phyloP scores from a whole-genome alignment of 768 basidiomycete species.

The Tricholoma furcatifolium region DNA sequence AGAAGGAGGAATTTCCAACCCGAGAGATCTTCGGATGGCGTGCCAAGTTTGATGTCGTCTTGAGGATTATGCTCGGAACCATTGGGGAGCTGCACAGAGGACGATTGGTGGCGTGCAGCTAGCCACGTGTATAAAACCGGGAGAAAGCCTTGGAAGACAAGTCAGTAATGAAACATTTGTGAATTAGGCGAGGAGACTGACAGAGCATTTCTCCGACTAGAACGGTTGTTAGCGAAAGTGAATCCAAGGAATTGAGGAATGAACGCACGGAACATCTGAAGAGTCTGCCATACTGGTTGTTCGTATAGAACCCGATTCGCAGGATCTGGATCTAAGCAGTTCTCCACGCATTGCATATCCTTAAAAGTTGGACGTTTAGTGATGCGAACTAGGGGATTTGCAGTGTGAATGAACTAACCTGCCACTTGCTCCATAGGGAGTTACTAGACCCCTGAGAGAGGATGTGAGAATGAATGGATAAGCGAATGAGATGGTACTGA shows the following conservation, averaged over 20 bases:
- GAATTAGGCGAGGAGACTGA: slow-evolving; percentile 42
- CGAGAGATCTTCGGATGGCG: slow-evolving; percentile 43
- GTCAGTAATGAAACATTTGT: slow-evolving; percentile 24
- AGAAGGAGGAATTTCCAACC: slow-evolving; percentile 76
- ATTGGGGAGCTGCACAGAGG: slow-evolving; percentile 54
- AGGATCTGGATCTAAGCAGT: slow-evolving; percentile 71
- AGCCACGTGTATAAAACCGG: slow-evolving; percentile 77
- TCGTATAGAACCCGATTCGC: slow-evolving; percentile 74
- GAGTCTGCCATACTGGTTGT: slow-evolving; percentile 92
- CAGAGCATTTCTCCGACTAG: slow-evolving; percentile 93
- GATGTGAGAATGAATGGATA: slow-evolving; percentile 2
- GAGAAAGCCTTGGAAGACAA: slow-evolving; percentile 65
- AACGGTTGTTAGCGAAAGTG: slow-evolving; percentile 24
- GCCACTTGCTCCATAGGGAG: slow-evolving; percentile 82
- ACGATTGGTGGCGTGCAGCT: slow-evolving; percentile 40
- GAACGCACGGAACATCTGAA: slow-evolving; percentile 84
- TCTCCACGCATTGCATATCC: slow-evolving; percentile 99
- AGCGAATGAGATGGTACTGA: slow-evolving; percentile 25
- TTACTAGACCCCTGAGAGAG: slow-evolving; percentile 67
- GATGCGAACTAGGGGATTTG: slow-evolving; percentile 5
- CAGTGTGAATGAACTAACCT: slow-evolving; percentile 40
- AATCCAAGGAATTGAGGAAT: slow-evolving; percentile 15
- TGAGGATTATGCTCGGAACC: slow-evolving; percentile 46
- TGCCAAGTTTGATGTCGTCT: slow-evolving; percentile 31
- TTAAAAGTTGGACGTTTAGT: slow-evolving; percentile 23